A percentile compares a stretch with the other conserved stretches of the same genome.
Conservation (phyloP, 768 basidiomycete genomes). For the Lactarius hengduanensis region DNA sequence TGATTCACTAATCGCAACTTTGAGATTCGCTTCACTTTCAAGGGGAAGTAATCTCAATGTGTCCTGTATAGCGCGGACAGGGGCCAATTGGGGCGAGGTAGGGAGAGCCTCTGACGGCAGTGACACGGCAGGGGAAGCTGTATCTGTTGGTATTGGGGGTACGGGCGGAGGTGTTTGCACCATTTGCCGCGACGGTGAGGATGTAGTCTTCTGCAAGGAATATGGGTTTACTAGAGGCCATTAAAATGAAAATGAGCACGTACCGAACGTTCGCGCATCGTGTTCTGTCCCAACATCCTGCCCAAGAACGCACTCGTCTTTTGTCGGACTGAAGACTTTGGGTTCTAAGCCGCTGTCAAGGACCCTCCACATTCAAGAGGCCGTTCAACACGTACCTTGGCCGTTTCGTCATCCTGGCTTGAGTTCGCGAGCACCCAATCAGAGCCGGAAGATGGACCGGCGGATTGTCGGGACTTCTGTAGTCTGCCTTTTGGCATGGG, state of each 20-base stretch:
- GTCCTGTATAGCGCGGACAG: constrained; percentile 33
- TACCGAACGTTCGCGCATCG: constrained; percentile 69
- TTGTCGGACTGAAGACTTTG: constrained; percentile 65
- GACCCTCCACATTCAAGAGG: constrained; percentile 15
- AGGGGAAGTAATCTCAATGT: constrained; percentile 65
- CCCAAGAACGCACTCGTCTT: constrained; percentile 82
- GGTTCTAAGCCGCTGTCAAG: constrained; percentile 37
- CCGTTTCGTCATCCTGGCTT: constrained; percentile 40
- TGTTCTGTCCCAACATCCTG: constrained; percentile 69
- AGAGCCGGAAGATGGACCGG: constrained; percentile 35
- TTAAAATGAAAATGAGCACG: constrained; percentile 32
- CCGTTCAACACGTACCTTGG: constrained; percentile 47
- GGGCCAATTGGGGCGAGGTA: constrained; percentile 29
- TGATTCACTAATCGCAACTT: constrained; percentile 46
- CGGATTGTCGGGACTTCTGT: constrained; percentile 14
- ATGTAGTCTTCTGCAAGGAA: constrained; percentile 32
- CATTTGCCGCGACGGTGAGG: constrained; percentile 20
- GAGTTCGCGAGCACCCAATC: constrained; percentile 51
- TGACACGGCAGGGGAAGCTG: constrained; percentile 28
- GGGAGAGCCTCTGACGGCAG: constrained; percentile 55
- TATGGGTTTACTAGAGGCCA: constrained; percentile 19
- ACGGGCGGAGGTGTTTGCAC: constrained; percentile 32
- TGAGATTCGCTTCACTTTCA: constrained; percentile 35
- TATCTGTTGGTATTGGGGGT: constrained; percentile 14
- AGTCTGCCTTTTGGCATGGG: constrained; percentile 31